Conservation (phyloP, 371 early-diverging fungal species). For the Funneliformis caledonium region DNA sequence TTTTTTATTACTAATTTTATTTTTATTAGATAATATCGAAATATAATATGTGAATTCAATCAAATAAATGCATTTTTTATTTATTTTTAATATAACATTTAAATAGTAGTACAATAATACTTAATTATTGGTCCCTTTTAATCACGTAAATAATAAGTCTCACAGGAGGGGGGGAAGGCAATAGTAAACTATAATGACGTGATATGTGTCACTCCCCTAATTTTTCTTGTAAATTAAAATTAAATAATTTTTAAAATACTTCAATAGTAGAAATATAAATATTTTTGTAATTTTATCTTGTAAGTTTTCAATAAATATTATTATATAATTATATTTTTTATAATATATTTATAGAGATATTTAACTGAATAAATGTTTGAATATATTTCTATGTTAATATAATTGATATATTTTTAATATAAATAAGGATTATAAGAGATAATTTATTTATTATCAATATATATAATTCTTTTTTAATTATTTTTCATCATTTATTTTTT, state of each 20-base stretch:
- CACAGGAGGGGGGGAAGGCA: no score
- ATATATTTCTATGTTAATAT: constrained; percentile 49
- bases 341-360: constrained; percentile 51
- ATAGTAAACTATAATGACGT: no score
- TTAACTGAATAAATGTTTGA: constrained; percentile 42
- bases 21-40: no score
- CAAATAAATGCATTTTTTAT: no score
- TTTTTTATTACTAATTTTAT: no score
- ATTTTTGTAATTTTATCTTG: constrained; percentile 43
- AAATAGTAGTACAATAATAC: no score
- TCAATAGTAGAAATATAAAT: constrained; percentile 48
- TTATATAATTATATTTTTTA: constrained; percentile 44
- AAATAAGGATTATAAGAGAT: constrained; percentile 48
- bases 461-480: not conserved
- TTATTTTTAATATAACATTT: no score
- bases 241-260: constrained; percentile 45
- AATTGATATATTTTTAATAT: constrained; percentile 48
- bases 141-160: no score
- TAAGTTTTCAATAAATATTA: not conserved
- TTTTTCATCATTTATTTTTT: constrained; percentile 14
- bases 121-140: no score
- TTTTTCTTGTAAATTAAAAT: constrained; percentile 43
- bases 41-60: no score
- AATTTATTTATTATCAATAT: constrained; percentile 45
- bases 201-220: not conserved